These are phyloP conservation scores for Fusarium newnesense DNA, from an alignment of 2,329 filamentous ascomycete genomes.

Conservation along the genomic window DNA sequence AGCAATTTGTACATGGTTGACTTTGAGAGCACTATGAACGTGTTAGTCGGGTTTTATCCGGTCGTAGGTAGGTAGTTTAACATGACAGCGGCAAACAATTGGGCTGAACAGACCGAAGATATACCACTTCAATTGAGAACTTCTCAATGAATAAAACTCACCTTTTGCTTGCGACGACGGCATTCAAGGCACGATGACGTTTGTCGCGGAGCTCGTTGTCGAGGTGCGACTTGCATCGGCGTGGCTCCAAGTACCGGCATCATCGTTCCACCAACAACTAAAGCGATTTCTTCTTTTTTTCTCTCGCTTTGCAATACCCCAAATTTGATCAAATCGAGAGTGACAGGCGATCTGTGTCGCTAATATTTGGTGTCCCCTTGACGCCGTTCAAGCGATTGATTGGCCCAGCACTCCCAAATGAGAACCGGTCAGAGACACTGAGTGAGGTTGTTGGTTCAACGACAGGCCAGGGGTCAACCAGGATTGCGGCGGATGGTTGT, in stretches of 20 bases:
- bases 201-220: slow-evolving; percentile 40
- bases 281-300: neutral
- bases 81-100: neutral
- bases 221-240: slow-evolving; percentile 35
- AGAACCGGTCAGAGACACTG: slow-evolving; percentile 10
- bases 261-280: slow-evolving; percentile 22
- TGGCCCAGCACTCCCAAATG: slow-evolving; percentile 2
- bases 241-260: slow-evolving; percentile 30
- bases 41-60: neutral
- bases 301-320: neutral
- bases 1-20: slow-evolving; percentile 64
- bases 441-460: slow-evolving; percentile 25
- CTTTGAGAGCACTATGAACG: slow-evolving; percentile 62
- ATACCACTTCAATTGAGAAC: neutral
- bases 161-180: slow-evolving; percentile 63
- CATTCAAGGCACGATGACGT: slow-evolving; percentile 62
- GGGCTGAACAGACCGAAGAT: neutral
- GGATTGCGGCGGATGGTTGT: slow-evolving; percentile 13
- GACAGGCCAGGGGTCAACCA: slow-evolving; percentile 5
- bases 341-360: neutral
- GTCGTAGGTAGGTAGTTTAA: too few species aligned
- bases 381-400: slow-evolving; percentile 1
- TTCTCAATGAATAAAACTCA: slow-evolving; percentile 36
- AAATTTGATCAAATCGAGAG: neutral
- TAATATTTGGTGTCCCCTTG: neutral